These are phyloP conservation scores for Pascua sp. DNA, from an alignment of 1,284 basidiomycete species.

Conservation along the genomic window DNA sequence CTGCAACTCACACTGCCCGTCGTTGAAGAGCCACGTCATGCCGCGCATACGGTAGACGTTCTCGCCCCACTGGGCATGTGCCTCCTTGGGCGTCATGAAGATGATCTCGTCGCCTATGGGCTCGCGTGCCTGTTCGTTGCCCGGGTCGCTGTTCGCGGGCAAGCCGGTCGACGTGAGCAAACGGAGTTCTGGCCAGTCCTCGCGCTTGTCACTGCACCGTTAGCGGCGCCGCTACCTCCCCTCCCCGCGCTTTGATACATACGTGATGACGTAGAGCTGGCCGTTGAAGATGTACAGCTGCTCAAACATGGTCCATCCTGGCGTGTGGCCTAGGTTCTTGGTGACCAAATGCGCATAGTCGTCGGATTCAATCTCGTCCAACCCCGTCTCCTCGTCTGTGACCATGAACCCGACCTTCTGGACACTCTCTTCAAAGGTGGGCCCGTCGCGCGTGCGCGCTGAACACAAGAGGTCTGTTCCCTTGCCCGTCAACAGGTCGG, in stretches of 20 bases:
- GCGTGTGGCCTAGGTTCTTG: constrained; percentile 34
- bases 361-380: constrained; percentile 30
- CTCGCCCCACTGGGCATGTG: constrained; percentile 61
- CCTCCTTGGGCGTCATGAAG: constrained; percentile 60
- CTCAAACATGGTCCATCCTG: constrained; percentile 48
- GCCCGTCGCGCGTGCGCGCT: background rate
- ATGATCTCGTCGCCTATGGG: constrained; percentile 58
- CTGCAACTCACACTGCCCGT: constrained; percentile 46
- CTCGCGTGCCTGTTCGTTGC: constrained; percentile 63
- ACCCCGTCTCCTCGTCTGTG: constrained; percentile 15
- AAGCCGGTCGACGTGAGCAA: constrained; percentile 68
- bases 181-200: constrained; percentile 60
- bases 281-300: constrained; percentile 68
- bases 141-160: constrained; percentile 58
- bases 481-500: background rate
- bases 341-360: constrained; percentile 27
- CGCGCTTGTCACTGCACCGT: constrained; percentile 23
- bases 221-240: background rate
- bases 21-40: constrained; percentile 56
- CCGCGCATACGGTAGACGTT: constrained; percentile 65
- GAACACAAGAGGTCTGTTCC: background rate
- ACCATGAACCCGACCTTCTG: constrained; percentile 13
- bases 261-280: constrained; percentile 63
- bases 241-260: constrained; percentile 42
- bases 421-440: constrained; percentile 9